Evolutionary conservation across 1,284 basidiomycete species (phyloP), one percentile per base, ranked within the genome.

Genomic region (Puccinia novopanici): DNA sequence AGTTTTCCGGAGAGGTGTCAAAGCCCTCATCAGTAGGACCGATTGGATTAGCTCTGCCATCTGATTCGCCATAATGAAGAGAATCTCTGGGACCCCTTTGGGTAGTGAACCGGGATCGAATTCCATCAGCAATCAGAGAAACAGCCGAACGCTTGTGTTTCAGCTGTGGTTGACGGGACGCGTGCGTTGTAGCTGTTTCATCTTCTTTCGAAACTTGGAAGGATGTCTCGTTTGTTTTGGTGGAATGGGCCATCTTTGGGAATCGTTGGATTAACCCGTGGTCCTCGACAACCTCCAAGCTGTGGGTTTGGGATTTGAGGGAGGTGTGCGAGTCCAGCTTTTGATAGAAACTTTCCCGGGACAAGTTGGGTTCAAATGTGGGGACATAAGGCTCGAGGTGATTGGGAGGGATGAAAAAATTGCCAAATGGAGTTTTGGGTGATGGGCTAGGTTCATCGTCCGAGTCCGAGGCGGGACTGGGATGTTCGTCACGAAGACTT

Each of bases 381-480:
- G 70, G 70, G 4, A 55, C 52, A 37, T n/a, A 55, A 37, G 30
- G 70, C 34, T 72, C 70, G 30, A 55, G 10, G n/a, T 34, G 70
- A 72, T 72, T 72, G 30, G 48, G 24, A 30, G 52, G 30, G 55
- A 17, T 52, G 22, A 54, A 52, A 15, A 55, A 19, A 55, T 72
- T 40, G 4, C 70, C 70, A 55, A 72, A 72, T n/a, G 70, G 70
- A n/a, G 70, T 72, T 72, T 52, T 52, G 10, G 70, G 70, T 55
- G 70, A 55, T 37, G 24, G 50, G 34, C 34, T 40, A 55, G 52
- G 70, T 40, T 52, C 67, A 70, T 48, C 30, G 50, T 72, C 70
- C 15, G 52, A 52, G 30, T 72, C 70, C 22, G 70, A 72, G 24
- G 50, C 34, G 34, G 70, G 70, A 55, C 70, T 72, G 40, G 70